phyloP scores from a whole-genome alignment of 1,284 basidiomycete genomes.

The Megacollybia platyphylla region DNA sequence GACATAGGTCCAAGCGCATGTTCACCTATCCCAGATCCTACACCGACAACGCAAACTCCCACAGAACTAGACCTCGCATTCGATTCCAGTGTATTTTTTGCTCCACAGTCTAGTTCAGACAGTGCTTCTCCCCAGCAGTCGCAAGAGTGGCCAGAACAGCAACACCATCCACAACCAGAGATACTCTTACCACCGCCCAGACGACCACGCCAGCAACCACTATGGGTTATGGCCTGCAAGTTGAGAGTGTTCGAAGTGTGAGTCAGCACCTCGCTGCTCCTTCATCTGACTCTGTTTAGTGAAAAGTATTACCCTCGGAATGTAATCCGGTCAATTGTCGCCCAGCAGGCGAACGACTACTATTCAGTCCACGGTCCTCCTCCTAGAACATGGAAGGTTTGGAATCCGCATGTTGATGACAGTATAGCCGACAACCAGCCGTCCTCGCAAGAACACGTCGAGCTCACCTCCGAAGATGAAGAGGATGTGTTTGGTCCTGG shows the following conservation, averaged over 20 bases:
- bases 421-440: neutral
- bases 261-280: conserved; percentile 9
- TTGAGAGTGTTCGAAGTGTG: conserved; percentile 21
- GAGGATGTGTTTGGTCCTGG: neutral
- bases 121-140: too few relatives aligned
- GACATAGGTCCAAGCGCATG: neutral
- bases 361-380: conserved; percentile 15
- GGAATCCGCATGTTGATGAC: neutral
- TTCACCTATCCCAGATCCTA: neutral
- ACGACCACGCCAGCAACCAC: neutral
- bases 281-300: conserved; percentile 8
- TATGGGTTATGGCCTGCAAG: conserved; percentile 24
- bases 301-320: conserved; percentile 18
- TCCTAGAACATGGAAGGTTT: neutral
- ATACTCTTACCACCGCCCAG: neutral
- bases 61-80: too few relatives aligned
- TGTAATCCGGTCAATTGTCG: conserved; percentile 20
- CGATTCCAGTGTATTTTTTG: too few relatives aligned
- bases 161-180: neutral
- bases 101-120: too few relatives aligned
- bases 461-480: neutral
- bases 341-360: conserved; percentile 22
- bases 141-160: neutral
- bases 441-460: neutral
- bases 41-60: neutral